Evolutionary conservation across 768 basidiomycete genomes (phyloP).

Genomic region (Lanmaoa pseudosensibilis): DNA sequence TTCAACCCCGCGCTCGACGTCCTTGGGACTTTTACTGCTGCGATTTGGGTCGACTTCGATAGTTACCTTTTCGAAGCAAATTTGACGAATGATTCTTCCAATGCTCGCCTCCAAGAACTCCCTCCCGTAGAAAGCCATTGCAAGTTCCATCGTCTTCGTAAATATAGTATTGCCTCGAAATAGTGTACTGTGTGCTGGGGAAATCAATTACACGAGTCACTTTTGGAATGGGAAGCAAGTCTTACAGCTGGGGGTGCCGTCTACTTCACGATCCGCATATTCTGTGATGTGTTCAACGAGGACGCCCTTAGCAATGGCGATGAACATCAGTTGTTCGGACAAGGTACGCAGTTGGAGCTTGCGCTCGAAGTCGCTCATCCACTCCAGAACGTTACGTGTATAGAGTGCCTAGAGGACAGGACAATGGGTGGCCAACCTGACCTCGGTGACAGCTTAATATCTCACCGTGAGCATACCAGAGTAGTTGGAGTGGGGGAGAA

Average conservation of each 20-base stretch:
- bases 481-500: slow-evolving; percentile 70
- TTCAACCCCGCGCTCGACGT: slow-evolving; percentile 66
- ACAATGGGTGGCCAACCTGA: not conserved
- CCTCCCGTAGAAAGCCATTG: slow-evolving; percentile 81
- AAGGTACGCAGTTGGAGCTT: slow-evolving; percentile 66
- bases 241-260: slow-evolving; percentile 65
- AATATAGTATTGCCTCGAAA: slow-evolving; percentile 68
- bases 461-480: slow-evolving; percentile 56
- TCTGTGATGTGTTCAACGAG: slow-evolving; percentile 70
- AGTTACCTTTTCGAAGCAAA: slow-evolving; percentile 70
- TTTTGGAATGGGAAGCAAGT: slow-evolving; percentile 1
- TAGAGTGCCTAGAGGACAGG: slow-evolving; percentile 30
- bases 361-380: slow-evolving; percentile 70
- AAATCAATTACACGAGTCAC: not conserved
- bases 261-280: slow-evolving; percentile 69
- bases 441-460: slow-evolving; percentile 1
- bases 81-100: slow-evolving; percentile 63
- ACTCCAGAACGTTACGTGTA: slow-evolving; percentile 69
- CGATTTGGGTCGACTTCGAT: slow-evolving; percentile 83
- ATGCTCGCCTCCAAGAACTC: slow-evolving; percentile 79
- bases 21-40: slow-evolving; percentile 57
- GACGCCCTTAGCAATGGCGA: slow-evolving; percentile 66
- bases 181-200: slow-evolving; percentile 70
- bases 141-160: slow-evolving; percentile 75
- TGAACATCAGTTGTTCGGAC: slow-evolving; percentile 59